Evolutionary conservation across 768 basidiomycete species (phyloP), one percentile per base, ranked within the genome.

Genomic region (Boletellus ananas): DNA sequence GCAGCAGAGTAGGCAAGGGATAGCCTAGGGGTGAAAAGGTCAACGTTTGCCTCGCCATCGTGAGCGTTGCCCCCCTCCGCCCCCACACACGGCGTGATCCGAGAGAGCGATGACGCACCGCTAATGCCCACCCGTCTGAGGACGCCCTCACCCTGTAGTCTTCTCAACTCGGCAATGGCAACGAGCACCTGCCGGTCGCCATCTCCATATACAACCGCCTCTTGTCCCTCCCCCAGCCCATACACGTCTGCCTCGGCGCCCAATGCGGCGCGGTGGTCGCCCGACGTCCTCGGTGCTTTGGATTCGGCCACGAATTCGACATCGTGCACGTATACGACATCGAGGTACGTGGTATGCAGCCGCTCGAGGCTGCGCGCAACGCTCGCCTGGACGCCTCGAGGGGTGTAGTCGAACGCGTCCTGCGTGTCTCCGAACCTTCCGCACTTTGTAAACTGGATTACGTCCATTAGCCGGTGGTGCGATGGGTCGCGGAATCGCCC

Each of bases 311-410:
- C 79, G 56, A 83, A 90, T 71, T 94, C 92, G 42, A 88, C 79
- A 62, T 94, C 92, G 61, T 94, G 92, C 27, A 92, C 69, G 61
- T 87, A 92, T 1, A 92, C 87, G 0, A 74, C 72, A 57, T 94
- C 92, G 33, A 94, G 74, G 62, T 93, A 91, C 50, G 74, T 67
- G 11, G 91, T 93, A 44, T 84, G 78, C 49, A 94, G 60, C 18
- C 90, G 80, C 37, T 73, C 68, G 29, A 92, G 70, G 58, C 87
- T 89, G 50, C 79, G 79, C 42, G 73, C 65, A 16, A 94, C 78
- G 54, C 84, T 85, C 18, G 75, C 72, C 16, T 85, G 80, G 47
- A 94, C 79, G 33, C 76, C 80, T 6, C 62, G 55, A 1, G 87
- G 85, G 2, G 79, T 73, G 67, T 93, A 94, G 66, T 94, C 87